Conservation (phyloP, 1,139 yeast species). For the Debaryomyces coudertii region DNA sequence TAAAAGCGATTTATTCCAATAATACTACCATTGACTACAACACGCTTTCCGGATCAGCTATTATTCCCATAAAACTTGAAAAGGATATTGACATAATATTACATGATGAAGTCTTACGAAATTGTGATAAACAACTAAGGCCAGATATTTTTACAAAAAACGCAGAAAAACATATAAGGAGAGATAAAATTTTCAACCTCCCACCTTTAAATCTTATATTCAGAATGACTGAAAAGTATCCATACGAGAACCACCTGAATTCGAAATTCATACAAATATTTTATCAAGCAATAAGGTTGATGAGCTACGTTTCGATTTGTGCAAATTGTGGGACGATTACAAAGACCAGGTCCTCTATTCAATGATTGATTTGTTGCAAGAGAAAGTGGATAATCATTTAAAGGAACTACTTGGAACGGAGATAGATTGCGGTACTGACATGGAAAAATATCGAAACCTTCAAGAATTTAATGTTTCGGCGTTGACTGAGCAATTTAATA, state of each 20-base stretch:
- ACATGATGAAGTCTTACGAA: constrained; percentile 2
- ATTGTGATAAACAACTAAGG: constrained; percentile 1
- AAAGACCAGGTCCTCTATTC: constrained; percentile 48
- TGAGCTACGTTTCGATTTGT: constrained; percentile 23
- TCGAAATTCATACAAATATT: constrained; percentile 24
- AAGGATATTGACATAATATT: constrained; percentile 17
- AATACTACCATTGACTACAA: constrained; percentile 23
- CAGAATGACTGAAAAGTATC: constrained; percentile 31
- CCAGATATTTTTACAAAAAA: not conserved
- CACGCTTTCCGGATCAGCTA: constrained; percentile 26
- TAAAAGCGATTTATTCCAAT: constrained; percentile 56
- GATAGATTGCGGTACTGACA: constrained; percentile 16
- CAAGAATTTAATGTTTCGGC: constrained; percentile 22
- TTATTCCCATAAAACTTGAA: constrained; percentile 31
- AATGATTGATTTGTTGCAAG: constrained; percentile 48
- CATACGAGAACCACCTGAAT: constrained; percentile 32
- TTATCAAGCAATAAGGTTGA: constrained; percentile 21
- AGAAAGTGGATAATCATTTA: constrained; percentile 24
- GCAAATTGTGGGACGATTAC: constrained; percentile 39
- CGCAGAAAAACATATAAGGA: not conserved
- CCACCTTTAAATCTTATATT: constrained; percentile 38
- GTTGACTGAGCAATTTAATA: constrained; percentile 34
- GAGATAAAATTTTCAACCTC: constrained; percentile 22
- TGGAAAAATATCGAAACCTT: constrained; percentile 20
- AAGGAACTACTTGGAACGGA: constrained; percentile 11